Conservation (phyloP, 345 rosid genomes). For the Kandelia obovata region DNA sequence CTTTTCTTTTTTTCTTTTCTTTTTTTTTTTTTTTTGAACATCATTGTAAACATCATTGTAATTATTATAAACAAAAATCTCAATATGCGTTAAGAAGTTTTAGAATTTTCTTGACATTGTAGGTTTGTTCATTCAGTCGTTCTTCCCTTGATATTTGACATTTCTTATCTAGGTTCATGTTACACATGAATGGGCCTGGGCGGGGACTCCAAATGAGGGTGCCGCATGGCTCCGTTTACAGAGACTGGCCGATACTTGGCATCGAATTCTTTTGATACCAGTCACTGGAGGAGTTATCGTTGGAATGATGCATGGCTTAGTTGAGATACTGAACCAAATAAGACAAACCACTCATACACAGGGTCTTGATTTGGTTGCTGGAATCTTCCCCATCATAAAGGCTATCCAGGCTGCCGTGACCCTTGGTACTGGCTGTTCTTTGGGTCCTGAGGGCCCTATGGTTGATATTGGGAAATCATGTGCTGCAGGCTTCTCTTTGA, state of each 20-base stretch:
- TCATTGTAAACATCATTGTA: no score
- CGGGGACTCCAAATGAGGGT: conserved; percentile 94
- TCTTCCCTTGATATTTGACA: background rate
- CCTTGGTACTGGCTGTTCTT: conserved; percentile 91
- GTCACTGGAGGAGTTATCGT: conserved; percentile 93
- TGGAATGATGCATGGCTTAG: conserved; percentile 97
- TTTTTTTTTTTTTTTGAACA: no score
- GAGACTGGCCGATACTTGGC: conserved; percentile 90
- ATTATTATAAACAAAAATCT: no score
- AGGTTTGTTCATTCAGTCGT: background rate
- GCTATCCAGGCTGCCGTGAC: conserved; percentile 96
- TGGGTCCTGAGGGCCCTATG: conserved; percentile 98
- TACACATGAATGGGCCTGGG: conserved; percentile 99
- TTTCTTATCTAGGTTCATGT: conserved; percentile 61
- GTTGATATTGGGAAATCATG: conserved; percentile 97
- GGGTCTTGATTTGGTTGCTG: conserved; percentile 79
- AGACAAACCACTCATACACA: conserved; percentile 64
- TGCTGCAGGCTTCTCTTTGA: conserved; percentile 80
- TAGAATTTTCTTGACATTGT: no score
- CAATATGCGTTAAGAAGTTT: no score
- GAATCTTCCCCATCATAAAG: conserved; percentile 74
- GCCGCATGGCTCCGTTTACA: conserved; percentile 97
- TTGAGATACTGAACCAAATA: conserved; percentile 87
- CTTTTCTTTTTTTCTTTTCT: no score
- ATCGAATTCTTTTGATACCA: conserved; percentile 84